Conservation (phyloP, 768 basidiomycete species). For the Krasilnikovozyma curviuscula region DNA sequence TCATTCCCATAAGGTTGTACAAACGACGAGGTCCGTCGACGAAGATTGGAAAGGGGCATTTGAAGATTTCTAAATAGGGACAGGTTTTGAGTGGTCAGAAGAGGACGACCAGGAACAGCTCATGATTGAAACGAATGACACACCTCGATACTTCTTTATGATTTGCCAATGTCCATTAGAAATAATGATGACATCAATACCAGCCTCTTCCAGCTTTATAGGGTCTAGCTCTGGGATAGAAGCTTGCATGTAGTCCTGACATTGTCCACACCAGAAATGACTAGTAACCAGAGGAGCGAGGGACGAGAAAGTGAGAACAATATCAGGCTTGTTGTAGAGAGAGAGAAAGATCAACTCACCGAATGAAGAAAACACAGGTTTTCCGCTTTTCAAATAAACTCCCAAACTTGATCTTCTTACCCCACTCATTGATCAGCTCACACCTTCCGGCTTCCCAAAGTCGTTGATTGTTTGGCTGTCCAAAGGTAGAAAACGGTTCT, state of each 20-base stretch:
- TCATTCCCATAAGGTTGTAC: conserved; percentile 26
- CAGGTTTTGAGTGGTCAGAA: background rate
- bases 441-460: conserved; percentile 23
- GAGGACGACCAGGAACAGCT: background rate
- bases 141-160: conserved; percentile 22
- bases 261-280: background rate
- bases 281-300: background rate
- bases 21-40: conserved; percentile 22
- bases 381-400: conserved; percentile 13
- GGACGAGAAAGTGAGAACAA: conserved; percentile 7
- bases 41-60: conserved; percentile 26
- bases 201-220: conserved; percentile 17
- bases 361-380: conserved; percentile 26
- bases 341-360: no score
- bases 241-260: conserved; percentile 24
- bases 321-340: conserved; percentile 26
- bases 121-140: background rate
- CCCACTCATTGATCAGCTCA: conserved; percentile 17
- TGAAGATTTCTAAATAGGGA: conserved; percentile 18
- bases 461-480: conserved; percentile 15
- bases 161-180: conserved; percentile 26
- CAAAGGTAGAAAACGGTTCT: conserved; percentile 19
- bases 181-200: conserved; percentile 15
- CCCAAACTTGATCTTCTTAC: conserved; percentile 11
- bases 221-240: conserved; percentile 20